Conservation (phyloP, 2,329 filamentous ascomycete genomes). For the Trichophaea hybrida region DNA sequence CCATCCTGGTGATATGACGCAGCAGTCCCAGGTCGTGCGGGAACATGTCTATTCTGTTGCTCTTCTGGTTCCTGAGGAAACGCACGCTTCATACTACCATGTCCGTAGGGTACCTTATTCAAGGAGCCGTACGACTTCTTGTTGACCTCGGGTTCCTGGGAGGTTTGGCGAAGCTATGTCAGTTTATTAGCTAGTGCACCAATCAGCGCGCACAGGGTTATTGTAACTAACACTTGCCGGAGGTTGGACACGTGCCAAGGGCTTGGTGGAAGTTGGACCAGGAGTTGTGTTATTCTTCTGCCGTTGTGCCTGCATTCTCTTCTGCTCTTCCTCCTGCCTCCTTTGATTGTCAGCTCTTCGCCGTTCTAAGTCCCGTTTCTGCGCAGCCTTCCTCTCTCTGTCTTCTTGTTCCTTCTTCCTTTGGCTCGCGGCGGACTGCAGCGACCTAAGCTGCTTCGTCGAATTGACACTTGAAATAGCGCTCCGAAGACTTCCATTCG, state of each 20-base stretch:
- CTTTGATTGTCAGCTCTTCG: conserved; percentile 54
- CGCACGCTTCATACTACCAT: conserved; percentile 20
- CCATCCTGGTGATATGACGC: conserved; percentile 22
- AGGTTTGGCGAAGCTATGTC: conserved; percentile 22
- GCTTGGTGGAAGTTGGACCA: conserved; percentile 12
- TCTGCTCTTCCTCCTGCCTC: conserved; percentile 41
- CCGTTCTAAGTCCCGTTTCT: conserved; percentile 66
- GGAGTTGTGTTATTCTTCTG: not conserved
- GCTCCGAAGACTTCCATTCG: conserved; percentile 47
- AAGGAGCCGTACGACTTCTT: conserved; percentile 23
- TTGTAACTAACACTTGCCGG: not conserved
- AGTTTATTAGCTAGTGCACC: conserved; percentile 33
- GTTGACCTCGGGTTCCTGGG: conserved; percentile 42
- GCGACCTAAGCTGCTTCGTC: conserved; percentile 39
- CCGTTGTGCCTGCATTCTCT: conserved; percentile 1
- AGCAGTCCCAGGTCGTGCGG: conserved; percentile 14
- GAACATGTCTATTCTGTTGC: conserved; percentile 11
- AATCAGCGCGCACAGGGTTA: not conserved
- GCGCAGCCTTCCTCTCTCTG: conserved; percentile 61
- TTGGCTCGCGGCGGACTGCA: conserved; percentile 63
- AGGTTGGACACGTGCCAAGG: conserved; percentile 15
- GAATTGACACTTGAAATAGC: conserved; percentile 49
- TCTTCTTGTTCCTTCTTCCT: conserved; percentile 76
- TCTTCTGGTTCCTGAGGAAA: conserved; percentile 21
- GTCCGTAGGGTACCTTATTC: conserved; percentile 8